Percentiles rank a stretch among this genome's conserved stretches.
Conservation (phyloP, 306 rosid genomes). For the Cucumis cinereus region DNA sequence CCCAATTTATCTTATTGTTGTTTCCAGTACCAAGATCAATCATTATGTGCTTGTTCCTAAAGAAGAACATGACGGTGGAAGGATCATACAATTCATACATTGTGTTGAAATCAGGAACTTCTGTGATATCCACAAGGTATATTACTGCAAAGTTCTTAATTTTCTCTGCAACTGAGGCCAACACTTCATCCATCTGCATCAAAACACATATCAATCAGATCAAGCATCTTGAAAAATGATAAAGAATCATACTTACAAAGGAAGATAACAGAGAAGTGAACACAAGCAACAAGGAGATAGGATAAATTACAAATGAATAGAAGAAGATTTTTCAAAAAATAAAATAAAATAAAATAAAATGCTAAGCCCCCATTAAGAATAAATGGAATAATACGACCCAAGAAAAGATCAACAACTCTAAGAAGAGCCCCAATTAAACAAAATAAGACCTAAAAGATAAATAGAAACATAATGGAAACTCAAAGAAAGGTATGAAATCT, state of each 20-base stretch:
- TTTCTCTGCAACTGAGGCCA: slow-evolving; percentile 83
- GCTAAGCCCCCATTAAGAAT: too few species aligned
- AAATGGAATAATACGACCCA: too few species aligned
- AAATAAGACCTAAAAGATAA: too few species aligned
- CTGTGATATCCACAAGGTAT: slow-evolving; percentile 91
- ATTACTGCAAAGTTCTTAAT: slow-evolving; percentile 79
- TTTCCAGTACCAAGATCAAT: slow-evolving; percentile 95
- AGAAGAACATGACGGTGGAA: slow-evolving; percentile 87
- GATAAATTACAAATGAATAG: too few species aligned
- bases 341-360: too few species aligned
- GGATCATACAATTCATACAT: slow-evolving; percentile 94
- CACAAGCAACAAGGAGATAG: too few species aligned
- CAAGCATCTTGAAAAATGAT: neutral
- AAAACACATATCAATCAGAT: neutral
- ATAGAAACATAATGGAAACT: too few species aligned
- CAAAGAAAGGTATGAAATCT: too few species aligned
- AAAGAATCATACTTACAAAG: neutral
- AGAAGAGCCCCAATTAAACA: too few species aligned
- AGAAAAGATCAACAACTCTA: too few species aligned
- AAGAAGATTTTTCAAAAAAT: too few species aligned
- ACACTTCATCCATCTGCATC: slow-evolving; percentile 79
- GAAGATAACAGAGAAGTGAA: too few species aligned
- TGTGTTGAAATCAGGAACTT: slow-evolving; percentile 94
- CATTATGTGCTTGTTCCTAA: slow-evolving; percentile 96
- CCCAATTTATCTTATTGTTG: slow-evolving; percentile 98